Evolutionary conservation across 768 basidiomycete species (phyloP).

Genomic region (Tulasnella sp.): DNA sequence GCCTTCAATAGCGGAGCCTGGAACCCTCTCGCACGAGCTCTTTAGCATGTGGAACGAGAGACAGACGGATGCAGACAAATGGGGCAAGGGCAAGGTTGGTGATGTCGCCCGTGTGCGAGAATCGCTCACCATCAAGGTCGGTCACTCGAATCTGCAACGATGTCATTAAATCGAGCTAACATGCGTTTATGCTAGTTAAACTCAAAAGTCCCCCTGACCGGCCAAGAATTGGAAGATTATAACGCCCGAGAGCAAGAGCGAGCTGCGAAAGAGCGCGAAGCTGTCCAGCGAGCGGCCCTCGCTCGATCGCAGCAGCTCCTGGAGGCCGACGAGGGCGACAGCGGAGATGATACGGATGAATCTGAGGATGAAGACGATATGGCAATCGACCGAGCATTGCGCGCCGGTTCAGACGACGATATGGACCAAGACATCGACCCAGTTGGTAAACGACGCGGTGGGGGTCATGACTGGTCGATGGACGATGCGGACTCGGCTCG

Average conservation of each 20-base stretch:
- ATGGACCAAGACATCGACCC: conserved; percentile 61
- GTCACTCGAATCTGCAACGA: conserved; percentile 30
- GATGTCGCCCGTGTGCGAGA: conserved; percentile 79
- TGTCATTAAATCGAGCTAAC: background rate
- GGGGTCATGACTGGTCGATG: conserved; percentile 21
- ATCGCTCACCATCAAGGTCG: conserved; percentile 60
- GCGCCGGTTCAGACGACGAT: conserved; percentile 45
- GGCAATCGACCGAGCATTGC: conserved; percentile 18
- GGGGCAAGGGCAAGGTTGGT: conserved; percentile 89
- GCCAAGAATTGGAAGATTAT: conserved; percentile 79
- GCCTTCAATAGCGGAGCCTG: conserved; percentile 72
- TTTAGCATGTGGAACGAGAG: conserved; percentile 83
- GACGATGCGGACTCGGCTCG: conserved; percentile 74
- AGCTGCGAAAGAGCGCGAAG: conserved; percentile 73
- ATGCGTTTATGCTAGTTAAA: conserved; percentile 56
- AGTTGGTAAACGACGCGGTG: background rate
- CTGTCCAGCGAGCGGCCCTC: conserved; percentile 77
- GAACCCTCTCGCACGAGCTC: conserved; percentile 70
- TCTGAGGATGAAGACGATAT: conserved; percentile 40
- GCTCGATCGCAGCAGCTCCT: conserved; percentile 76
- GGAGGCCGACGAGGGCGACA: conserved; percentile 80
- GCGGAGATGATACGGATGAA: conserved; percentile 54
- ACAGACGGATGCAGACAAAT: conserved; percentile 76
- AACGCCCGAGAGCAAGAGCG: conserved; percentile 61
- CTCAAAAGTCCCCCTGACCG: conserved; percentile 84